Evolutionary conservation across 2,329 filamentous ascomycete genomes (phyloP), one percentile per base, ranked within the genome.

Genomic region (Monosporascus sp.): DNA sequence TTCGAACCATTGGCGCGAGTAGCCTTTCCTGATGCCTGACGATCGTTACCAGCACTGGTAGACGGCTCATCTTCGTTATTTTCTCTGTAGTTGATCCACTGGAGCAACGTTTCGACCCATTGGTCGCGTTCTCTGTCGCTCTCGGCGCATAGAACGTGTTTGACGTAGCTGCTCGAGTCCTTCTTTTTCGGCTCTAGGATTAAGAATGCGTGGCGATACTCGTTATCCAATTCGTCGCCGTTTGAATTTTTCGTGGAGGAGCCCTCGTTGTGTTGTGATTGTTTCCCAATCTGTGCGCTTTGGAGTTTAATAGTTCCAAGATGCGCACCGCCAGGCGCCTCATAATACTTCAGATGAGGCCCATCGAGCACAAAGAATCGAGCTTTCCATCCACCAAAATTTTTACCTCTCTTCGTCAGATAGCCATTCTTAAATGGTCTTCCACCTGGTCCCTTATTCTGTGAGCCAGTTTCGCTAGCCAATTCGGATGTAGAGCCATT

Each of bases 361-460:
- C 81, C 80, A 50, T 84, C 80, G 14, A 84, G 74, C 22, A 83
- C 72, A 63, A 86, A 86, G 65, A 83, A 85, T 37, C 83, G 74
- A 11, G 91, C 92, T 72, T 99, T 99, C 94, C 94, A 99, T 48
- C 94, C 94, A 50, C 94, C 94, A 73, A 99, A 99, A 65, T 97
- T 97, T 78, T 99, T 99, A 48, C 94, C 94, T 61, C 89, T 84
- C 75, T 99, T 99, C 2, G 94, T 97, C 49, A 99, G 75, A 70
- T 97, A 99, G 8, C 94, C 94, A 66, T 86, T 92, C 65, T 90
- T 91, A 55, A 86, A 79, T 8, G 87, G 84, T 48, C 85, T 83
- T 3, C 85, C 84, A 62, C 86, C 83, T 6, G 83, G 78, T 0
- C 84, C 82, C 3, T 75, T 73, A 65, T 70, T 78, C 51, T 67